Evolutionary conservation across 2,329 filamentous ascomycete species (phyloP).

Genomic region (Phyllosticta paracitricarpa): DNA sequence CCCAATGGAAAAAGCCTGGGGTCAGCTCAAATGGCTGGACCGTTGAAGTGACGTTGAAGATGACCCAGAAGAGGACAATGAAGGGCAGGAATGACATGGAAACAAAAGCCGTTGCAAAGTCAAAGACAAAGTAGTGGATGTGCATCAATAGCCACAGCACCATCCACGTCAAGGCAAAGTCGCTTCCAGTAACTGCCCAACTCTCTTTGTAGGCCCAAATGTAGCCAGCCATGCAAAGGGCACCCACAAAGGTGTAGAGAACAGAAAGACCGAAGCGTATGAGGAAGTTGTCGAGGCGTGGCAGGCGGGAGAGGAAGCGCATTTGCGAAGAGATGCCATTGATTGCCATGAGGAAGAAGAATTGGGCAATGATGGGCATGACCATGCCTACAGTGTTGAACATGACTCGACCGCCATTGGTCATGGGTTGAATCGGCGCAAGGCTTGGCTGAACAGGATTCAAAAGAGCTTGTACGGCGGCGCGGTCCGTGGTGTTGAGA

Average conservation of each 20-base stretch:
- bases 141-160: conserved; percentile 33
- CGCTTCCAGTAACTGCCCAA: conserved; percentile 27
- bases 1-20: conserved; percentile 29
- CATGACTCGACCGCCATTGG: conserved; percentile 32
- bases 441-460: conserved; percentile 29
- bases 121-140: conserved; percentile 33
- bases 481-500: conserved; percentile 20
- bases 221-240: conserved; percentile 28
- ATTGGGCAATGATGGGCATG: conserved; percentile 38
- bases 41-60: conserved; percentile 31
- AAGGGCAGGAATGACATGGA: conserved; percentile 31
- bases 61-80: conserved; percentile 33
- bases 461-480: conserved; percentile 26
- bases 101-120: conserved; percentile 31
- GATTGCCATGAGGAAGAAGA: conserved; percentile 38
- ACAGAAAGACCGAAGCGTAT: conserved; percentile 20
- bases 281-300: conserved; percentile 17
- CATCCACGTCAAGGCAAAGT: conserved; percentile 33
- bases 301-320: conserved; percentile 17
- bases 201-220: conserved; percentile 33
- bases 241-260: conserved; percentile 24
- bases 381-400: conserved; percentile 38
- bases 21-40: conserved; percentile 32
- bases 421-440: conserved; percentile 32
- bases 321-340: conserved; percentile 31